Conservation (phyloP, 768 basidiomycete species). For the Suillus subluteus region DNA sequence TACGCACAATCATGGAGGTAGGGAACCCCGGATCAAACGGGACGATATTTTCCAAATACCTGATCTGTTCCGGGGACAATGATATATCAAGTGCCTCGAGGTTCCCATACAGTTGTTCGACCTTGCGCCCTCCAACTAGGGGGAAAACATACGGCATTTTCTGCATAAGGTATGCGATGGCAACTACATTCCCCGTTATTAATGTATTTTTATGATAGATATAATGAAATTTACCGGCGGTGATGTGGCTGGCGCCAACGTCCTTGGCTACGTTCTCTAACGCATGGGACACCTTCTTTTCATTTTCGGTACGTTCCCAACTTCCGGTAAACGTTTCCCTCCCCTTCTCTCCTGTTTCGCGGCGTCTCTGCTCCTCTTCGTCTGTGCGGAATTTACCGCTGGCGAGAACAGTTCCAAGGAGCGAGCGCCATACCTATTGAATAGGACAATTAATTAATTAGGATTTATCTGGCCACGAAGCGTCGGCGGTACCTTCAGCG, state of each 20-base stretch:
- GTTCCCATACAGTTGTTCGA: constrained; percentile 40
- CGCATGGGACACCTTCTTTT: constrained; percentile 45
- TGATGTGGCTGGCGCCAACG: constrained; percentile 50
- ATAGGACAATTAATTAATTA: neutral
- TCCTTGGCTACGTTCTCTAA: constrained; percentile 55
- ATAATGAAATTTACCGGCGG: constrained; percentile 26
- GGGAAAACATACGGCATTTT: constrained; percentile 44
- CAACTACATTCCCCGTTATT: constrained; percentile 22
- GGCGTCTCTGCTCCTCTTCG: constrained; percentile 34
- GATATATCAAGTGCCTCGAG: constrained; percentile 39
- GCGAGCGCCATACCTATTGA: constrained; percentile 38
- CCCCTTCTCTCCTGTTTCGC: constrained; percentile 30
- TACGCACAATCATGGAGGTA: constrained; percentile 30
- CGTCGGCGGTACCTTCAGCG: constrained; percentile 22
- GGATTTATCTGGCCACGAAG: neutral
- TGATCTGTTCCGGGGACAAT: constrained; percentile 36
- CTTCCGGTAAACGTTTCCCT: constrained; percentile 26
- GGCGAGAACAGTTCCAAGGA: constrained; percentile 40
- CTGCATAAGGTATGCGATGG: constrained; percentile 44
- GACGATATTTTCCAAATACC: constrained; percentile 32
- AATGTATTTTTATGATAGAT: neutral
- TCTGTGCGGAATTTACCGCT: constrained; percentile 37
- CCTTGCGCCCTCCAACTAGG: constrained; percentile 40
- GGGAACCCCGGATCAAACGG: constrained; percentile 43
- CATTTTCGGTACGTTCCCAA: constrained; percentile 52